These are phyloP conservation scores for Penicillium taxi DNA, from an alignment of 495 filamentous ascomycete species.

Conservation along the genomic window DNA sequence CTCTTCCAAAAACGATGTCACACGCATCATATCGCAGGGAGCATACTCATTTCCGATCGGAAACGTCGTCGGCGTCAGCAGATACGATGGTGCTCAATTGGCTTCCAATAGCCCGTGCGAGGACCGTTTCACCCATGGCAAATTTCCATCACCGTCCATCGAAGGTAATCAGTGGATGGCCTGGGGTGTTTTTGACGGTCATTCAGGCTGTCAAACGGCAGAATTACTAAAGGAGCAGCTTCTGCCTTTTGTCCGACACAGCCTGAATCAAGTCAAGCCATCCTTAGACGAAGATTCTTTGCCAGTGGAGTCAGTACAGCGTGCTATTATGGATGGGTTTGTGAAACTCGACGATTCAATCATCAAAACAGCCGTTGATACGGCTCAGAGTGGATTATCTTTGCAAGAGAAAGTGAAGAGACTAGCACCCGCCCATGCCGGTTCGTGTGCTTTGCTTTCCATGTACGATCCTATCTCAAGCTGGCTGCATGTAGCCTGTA, in stretches of 20 bases:
- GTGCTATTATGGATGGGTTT: slow-evolving; percentile 42
- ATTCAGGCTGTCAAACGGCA: slow-evolving; percentile 40
- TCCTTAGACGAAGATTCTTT: slow-evolving; percentile 2
- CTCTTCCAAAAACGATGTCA: slow-evolving; percentile 20
- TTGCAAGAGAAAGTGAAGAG: slow-evolving; percentile 26
- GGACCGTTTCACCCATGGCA: slow-evolving; percentile 40
- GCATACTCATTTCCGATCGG: slow-evolving; percentile 25
- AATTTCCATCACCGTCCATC: slow-evolving; percentile 31
- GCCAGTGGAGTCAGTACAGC: slow-evolving; percentile 25
- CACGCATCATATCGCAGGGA: slow-evolving; percentile 17
- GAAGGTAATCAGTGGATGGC: slow-evolving; percentile 37
- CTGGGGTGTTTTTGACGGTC: slow-evolving; percentile 46
- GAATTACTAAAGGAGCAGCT: slow-evolving; percentile 32
- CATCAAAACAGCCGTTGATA: slow-evolving; percentile 31
- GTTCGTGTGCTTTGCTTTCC: slow-evolving; percentile 54
- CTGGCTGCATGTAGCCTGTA: slow-evolving; percentile 49
- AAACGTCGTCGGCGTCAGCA: slow-evolving; percentile 22
- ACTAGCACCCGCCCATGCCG: slow-evolving; percentile 40
- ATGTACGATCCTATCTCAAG: slow-evolving; percentile 43
- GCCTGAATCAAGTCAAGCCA: slow-evolving; percentile 19
- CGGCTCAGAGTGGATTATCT: slow-evolving; percentile 14
- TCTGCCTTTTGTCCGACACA: slow-evolving; percentile 32
- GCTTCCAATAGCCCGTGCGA: slow-evolving; percentile 42
- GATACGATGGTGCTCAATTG: slow-evolving; percentile 41
- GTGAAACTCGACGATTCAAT: slow-evolving; percentile 42